A percentile compares a stretch with the other conserved stretches of the same genome.
Evolutionary conservation across 2,329 filamentous ascomycete species (phyloP).

Genomic region (Ophiostoma ulmi): DNA sequence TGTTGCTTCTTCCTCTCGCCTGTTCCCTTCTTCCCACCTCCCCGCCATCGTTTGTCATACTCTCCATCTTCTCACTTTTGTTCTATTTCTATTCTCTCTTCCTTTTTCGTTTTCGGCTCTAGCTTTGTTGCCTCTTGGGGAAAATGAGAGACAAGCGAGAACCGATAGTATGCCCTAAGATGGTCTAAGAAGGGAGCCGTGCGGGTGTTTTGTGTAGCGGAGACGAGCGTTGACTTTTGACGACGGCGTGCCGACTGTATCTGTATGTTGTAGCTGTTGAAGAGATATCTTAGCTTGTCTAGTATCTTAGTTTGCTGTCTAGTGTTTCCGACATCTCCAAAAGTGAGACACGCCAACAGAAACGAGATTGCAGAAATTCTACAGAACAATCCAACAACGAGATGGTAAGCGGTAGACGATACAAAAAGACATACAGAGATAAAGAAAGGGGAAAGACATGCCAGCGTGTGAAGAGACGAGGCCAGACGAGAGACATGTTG

Average conservation of each 20-base stretch:
- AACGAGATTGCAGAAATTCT: not conserved
- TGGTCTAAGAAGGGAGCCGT: conserved; percentile 8
- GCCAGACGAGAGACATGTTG: not conserved
- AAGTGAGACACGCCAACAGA: conserved; percentile 5
- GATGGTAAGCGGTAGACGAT: not conserved
- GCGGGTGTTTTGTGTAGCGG: not conserved
- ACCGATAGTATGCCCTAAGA: conserved; percentile 6
- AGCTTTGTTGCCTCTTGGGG: not conserved
- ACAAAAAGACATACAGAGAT: not conserved
- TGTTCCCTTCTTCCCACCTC: not conserved
- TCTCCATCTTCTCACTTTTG: not conserved
- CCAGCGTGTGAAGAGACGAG: conserved; percentile 7
- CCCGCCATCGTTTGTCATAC: conserved; percentile 1
- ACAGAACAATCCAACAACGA: not conserved
- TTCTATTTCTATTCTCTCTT: not conserved
- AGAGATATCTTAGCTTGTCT: not conserved
- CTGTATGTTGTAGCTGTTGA: not conserved
- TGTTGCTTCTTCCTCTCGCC: not conserved
- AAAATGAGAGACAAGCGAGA: conserved; percentile 5
- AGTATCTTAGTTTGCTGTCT: not conserved
- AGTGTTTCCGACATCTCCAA: not conserved
- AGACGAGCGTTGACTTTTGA: not conserved
- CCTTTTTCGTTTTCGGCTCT: not conserved
- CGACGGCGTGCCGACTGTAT: not conserved
- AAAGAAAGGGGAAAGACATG: not conserved